Evolutionary conservation across 2,329 filamentous ascomycete species (phyloP).

Genomic region (Fusarium dimerum): DNA sequence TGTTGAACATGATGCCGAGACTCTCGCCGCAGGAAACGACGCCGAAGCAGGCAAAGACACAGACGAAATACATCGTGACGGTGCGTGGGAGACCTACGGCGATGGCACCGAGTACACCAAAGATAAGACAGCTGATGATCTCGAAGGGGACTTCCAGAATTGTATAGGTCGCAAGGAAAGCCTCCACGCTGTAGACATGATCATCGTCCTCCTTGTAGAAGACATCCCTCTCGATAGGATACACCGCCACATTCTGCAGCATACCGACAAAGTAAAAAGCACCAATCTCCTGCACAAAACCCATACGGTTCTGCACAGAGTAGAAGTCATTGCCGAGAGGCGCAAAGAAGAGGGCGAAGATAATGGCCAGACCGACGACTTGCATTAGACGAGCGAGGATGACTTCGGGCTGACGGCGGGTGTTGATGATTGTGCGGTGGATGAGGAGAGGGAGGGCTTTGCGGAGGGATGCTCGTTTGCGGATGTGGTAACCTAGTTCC

Average conservation of each 20-base stretch:
- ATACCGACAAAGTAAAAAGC: slow-evolving; percentile 76
- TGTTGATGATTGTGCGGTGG: slow-evolving; percentile 68
- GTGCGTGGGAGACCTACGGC: slow-evolving; percentile 67
- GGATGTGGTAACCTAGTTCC: slow-evolving; percentile 68
- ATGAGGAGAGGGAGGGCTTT: slow-evolving; percentile 68
- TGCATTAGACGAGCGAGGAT: slow-evolving; percentile 68
- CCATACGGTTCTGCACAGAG: slow-evolving; percentile 71
- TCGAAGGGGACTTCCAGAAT: slow-evolving; percentile 73
- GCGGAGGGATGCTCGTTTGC: slow-evolving; percentile 61
- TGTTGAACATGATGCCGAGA: slow-evolving; percentile 79
- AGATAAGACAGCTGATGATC: slow-evolving; percentile 63
- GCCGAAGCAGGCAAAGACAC: slow-evolving; percentile 69
- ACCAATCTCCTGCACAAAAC: slow-evolving; percentile 71
- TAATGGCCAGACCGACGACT: slow-evolving; percentile 62
- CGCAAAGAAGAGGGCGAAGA: slow-evolving; percentile 70
- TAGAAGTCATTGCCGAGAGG: slow-evolving; percentile 69
- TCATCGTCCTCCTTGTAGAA: slow-evolving; percentile 79
- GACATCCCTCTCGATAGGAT: slow-evolving; percentile 71
- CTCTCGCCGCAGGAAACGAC: slow-evolving; percentile 75
- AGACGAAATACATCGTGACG: slow-evolving; percentile 65
- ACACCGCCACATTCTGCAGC: slow-evolving; percentile 77
- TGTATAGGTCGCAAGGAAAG: slow-evolving; percentile 71
- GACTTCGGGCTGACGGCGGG: slow-evolving; percentile 64
- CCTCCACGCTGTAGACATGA: slow-evolving; percentile 68
- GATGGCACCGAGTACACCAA: slow-evolving; percentile 63